Evolutionary conservation across 345 rosid genomes (phyloP), one percentile per base, ranked within the genome.

Genomic region (Eucalyptus sp.): DNA sequence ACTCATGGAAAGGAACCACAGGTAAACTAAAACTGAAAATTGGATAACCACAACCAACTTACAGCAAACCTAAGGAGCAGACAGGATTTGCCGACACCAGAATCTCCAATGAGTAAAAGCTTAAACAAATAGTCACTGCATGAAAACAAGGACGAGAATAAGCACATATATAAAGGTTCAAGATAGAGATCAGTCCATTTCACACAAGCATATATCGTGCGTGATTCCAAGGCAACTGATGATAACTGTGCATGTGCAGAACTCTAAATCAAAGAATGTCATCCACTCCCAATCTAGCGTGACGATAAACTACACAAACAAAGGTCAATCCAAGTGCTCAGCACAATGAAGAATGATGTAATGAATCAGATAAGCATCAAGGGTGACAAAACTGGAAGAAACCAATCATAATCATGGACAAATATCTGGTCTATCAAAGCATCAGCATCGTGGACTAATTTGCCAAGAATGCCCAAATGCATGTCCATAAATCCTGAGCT

Each of bases 91-190:
- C 95, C 94, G 13, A 92, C 95, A 51, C 94, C 92, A 15, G 95
- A 93, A 88, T 93, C 95, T 50, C 95, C 95, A 41, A 93, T 92
- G 52, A 93, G 92, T 92, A 93, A 86, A 89, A 92, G 95, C 92
- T 93, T 91, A 49, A 93, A 93, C 89, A 93, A 92, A 44, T 93
- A 93, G 89, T 95, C 97, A 85, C 97, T 95, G 92, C 88, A 86
- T 87, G 88, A 33, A 51, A 84, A 76, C 15, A 44, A 41, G 84
- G 84, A 41, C 5, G 3, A 76, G 29, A 76, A 87, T 33, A 87
- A 44, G 50, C 68, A 60, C 15, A 87, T 41, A 76, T 20, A 76
- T 31, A 54, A 24, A 86, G 48, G 66, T 86, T 86, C 4, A 52
- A 86, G 84, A 76, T 22, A 52, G 64, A 52, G 64, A 51, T 52